These are phyloP conservation scores for Anthracocystis panici-leucophaei DNA, from an alignment of 1,284 basidiomycete species.

Conservation along the genomic window DNA sequence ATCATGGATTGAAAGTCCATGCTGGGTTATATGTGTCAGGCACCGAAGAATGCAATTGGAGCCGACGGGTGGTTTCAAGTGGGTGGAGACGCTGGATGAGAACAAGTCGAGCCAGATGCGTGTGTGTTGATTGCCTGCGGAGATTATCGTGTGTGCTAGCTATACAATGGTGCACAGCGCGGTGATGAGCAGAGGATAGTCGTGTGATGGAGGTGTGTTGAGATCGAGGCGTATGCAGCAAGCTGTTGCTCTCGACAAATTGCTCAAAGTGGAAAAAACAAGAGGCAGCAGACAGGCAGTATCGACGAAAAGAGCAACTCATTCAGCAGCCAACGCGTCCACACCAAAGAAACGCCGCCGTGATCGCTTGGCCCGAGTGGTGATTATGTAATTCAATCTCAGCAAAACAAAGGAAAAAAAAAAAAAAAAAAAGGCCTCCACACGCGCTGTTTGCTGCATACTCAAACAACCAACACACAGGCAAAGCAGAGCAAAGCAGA, in stretches of 20 bases:
- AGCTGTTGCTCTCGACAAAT: slow-evolving; percentile 10
- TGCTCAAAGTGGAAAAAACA: slow-evolving; percentile 21
- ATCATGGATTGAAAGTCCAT: slow-evolving; percentile 66
- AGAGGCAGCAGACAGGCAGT: slow-evolving; percentile 28
- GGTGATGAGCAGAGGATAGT: background rate
- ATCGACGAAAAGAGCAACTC: background rate
- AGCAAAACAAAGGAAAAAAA: too few species aligned
- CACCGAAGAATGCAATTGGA: too few species aligned
- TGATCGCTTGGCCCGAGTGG: background rate
- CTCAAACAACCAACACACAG: background rate
- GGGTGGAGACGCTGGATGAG: too few species aligned
- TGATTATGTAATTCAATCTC: slow-evolving; percentile 14
- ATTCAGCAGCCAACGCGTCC: slow-evolving; percentile 7
- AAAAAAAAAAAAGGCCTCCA: slow-evolving; percentile 7
- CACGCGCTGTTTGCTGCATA: background rate
- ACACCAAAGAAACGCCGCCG: background rate
- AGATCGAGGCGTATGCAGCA: slow-evolving; percentile 6
- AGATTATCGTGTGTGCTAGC: too few species aligned
- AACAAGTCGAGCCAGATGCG: background rate
- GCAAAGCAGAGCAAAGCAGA: too few species aligned
- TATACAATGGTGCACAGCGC: background rate
- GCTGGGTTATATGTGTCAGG: slow-evolving; percentile 1
- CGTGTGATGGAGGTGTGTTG: background rate
- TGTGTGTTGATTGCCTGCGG: background rate
- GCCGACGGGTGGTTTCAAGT: too few species aligned